Evolutionary conservation across 1,284 basidiomycete genomes (phyloP), one percentile per base, ranked within the genome.

Genomic region (Kwoniella shivajii): DNA sequence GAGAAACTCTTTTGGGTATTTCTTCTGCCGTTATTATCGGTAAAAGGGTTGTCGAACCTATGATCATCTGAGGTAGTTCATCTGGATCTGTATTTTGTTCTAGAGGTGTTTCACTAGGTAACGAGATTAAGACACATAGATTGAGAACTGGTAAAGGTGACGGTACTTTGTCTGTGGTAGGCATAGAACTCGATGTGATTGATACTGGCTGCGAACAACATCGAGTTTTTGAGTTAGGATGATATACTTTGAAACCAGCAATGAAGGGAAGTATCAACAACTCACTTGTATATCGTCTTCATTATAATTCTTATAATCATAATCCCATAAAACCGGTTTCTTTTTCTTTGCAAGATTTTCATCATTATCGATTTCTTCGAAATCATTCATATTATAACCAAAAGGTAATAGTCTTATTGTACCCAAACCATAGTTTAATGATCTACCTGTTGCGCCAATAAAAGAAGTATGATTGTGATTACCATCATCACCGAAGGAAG

Each of bases 21-120:
- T 6, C 3, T 2, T 30, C 18, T 34, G 18, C 11, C 22, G 22
- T 22, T 16, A 60, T 41, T 1, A 46, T 38, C 6, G 63, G 63
- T 27, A 54, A 9, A 4, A 64, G 26, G 0, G 43, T 50, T 10
- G 60, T 54, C 18, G 54, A 42, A 7, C 63, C 63, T 6, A 64
- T 55, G 13, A 61, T 45, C 39, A 64, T 33, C 22, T 61, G 51
- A 7, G 60, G 62, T 22, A 64, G 34, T 26, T 60, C 57, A 41
- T 54, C 54, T 9, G 44, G 18, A n/a, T 41, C 11, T 13, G 9
- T 39, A 24, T 7, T 20, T 2, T 36, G 29, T 20, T 50, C 50
- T 7, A 24, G 37, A 1, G 20, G 20, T 16, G 31, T 36, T 29
- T 46, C 34, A 7, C 53, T 50, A 11, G 60, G 60, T 0, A 62